Base-by-base conservation (phyloP, 768 basidiomycete species). In the Crepidotus variabilis region DNA sequence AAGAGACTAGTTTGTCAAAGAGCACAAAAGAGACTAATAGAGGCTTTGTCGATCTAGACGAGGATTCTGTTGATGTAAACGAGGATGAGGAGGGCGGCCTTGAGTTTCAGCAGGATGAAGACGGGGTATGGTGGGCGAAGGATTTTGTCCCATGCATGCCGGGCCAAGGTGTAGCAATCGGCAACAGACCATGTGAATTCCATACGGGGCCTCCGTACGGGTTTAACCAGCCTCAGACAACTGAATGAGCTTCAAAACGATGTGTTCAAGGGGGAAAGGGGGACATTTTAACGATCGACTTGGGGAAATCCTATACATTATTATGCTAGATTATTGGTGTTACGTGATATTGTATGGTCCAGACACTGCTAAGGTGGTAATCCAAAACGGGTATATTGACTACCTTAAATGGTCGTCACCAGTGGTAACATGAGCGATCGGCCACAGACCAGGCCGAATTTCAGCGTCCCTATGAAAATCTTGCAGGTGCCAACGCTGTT, bases 141-240 rank as follows among this genome's bases (percentile, higher is more conserved):
- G 56, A 66, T 70, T 33, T 60, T 68, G 56, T 66, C 52, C 32
- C 57, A 77, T 48, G 66, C 66, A 49, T 70, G 74, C 13, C 80
- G 78, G 6, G 73, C 78, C 49, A 51, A 67, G 85, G 85, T 6
- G 73, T 86, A 39, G 80, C 85, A 43, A 82, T 86, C 69, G 85
- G 85, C 47, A 72, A 66, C 5, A 67, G 75, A 58, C 82, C 85
- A 18, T 87, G 85, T 73, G 84, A 86, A 73, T 85, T 81, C 63
- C 85, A 87, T 69, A 61, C 61, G 54, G 67, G 71, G 18, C 32
- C 55, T 21, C 24, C 21, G 47, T 49, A 49, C 39, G 5, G 5
- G 13, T 43, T 32, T 8, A 8, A 28, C 8, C 28, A 3, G 28
- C 28, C 28, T 28, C 28, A 8, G 28, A 28, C 8, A 8, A 4